Evolutionary conservation across 225 moss, liverwort and hornwort species (phyloP).

Genomic region (Bryoerythrophyllum caledonicum): DNA sequence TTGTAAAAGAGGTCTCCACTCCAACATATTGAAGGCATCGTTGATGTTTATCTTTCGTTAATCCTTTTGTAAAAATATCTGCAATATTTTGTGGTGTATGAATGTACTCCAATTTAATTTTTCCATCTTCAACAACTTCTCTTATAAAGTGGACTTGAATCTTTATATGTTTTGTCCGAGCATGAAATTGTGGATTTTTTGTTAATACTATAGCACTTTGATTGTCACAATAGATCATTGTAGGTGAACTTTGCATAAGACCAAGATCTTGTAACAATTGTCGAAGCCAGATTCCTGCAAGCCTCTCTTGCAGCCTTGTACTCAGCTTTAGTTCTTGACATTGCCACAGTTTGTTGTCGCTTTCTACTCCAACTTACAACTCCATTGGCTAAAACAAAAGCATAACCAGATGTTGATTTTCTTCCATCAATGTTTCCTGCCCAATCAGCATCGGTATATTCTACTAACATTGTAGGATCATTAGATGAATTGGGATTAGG

Average conservation of each 20-base stretch:
- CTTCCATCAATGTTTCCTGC: neutral
- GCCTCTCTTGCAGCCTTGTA: neutral
- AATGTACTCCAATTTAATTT: no score
- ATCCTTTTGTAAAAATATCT: no score
- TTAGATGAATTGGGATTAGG: neutral
- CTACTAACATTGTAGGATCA: neutral
- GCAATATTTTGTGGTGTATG: no score
- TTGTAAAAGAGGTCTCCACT: no score
- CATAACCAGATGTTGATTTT: neutral
- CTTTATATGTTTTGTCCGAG: conserved; percentile 14
- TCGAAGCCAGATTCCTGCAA: neutral
- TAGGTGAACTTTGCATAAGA: neutral
- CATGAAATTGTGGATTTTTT: conserved; percentile 11
- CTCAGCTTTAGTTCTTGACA: neutral
- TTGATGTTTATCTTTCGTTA: no score
- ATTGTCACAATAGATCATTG: neutral
- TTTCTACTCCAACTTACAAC: neutral
- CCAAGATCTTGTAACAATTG: neutral
- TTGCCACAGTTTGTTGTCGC: neutral
- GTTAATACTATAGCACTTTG: conserved; percentile 13
- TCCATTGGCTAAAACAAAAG: conserved; percentile 1
- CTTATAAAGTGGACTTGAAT: conserved; percentile 17
- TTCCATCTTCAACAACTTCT: conserved; percentile 15
- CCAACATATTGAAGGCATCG: no score
- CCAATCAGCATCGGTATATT: neutral